These are phyloP conservation scores for Cinnamomum chago DNA, from an alignment of 164 flowering plant genomes.

Conservation along the genomic window DNA sequence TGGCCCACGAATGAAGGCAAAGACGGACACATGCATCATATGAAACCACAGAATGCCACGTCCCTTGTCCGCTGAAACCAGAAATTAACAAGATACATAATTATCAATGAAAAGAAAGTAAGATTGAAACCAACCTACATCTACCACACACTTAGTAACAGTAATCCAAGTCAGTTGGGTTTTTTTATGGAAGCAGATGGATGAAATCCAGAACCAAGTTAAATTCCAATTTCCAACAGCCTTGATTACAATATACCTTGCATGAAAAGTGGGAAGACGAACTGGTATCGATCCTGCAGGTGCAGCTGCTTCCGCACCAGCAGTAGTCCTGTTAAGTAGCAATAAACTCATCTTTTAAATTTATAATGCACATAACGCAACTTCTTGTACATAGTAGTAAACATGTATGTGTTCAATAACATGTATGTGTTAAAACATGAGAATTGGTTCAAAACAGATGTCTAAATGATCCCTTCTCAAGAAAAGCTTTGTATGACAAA, in stretches of 20 bases:
- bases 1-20: slow-evolving; percentile 94
- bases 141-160: neutral
- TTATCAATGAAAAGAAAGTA: neutral
- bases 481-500: too few relatives aligned
- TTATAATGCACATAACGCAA: slow-evolving; percentile 2
- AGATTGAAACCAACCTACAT: neutral
- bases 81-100: neutral
- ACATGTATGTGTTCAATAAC: neutral
- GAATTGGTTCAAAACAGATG: too few relatives aligned
- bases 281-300: slow-evolving; percentile 48
- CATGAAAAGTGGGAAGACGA: slow-evolving; percentile 86
- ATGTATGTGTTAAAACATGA: neutral
- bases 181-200: neutral
- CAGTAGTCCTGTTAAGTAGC: slow-evolving; percentile 31
- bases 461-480: too few relatives aligned
- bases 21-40: slow-evolving; percentile 96
- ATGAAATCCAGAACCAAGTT: neutral
- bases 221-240: slow-evolving; percentile 4
- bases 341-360: neutral
- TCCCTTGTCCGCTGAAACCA: slow-evolving; percentile 64
- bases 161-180: neutral
- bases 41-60: slow-evolving; percentile 86
- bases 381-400: neutral
- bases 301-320: slow-evolving; percentile 41
- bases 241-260: slow-evolving; percentile 43